Evolutionary conservation across 179 eudicot species (phyloP), one percentile per base, ranked within the genome.

Genomic region (Actinidia polygama): DNA sequence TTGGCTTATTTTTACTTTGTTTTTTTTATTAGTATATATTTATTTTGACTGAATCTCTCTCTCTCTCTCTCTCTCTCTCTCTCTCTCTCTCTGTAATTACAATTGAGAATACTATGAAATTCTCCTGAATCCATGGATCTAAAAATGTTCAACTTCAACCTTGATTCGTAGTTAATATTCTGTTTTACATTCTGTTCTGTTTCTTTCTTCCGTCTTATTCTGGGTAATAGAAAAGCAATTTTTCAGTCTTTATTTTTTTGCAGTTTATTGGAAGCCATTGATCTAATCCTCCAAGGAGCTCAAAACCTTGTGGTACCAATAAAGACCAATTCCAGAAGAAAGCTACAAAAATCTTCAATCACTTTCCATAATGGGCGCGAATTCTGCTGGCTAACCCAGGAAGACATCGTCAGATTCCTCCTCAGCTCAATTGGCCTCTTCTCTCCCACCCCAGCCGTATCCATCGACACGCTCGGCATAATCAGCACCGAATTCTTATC

Each of bases 231-330:
- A n/a, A n/a, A n/a, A n/a, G n/a, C n/a, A n/a, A n/a, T n/a, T n/a
- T n/a, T n/a, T n/a, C n/a, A n/a, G n/a, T 74, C 49, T 19, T 18
- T 10, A 1, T 51, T 16, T 40, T 55, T 30, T 36, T 89, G 86
- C 91, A 94, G 98, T 75, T 87, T 94, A 75, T 81, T 89, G 6
- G 96, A 96, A 61, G 99, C 98, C 57, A 90, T 95, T 80, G 92
- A 94, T 85, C 85, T 90, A 53, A 90, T 96, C 79, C 92, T 94
- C 50, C 84, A 93, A 83, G 99, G 98, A 0, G 94, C 94, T 18
- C 98, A 95, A 53, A 88, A 89, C 79, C 89, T 96, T 0, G 88
- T 96, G 69, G 91, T 96, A 11, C 94, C 98, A 4, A 88, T 86
- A 69, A 88, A 87, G 87, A 88, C 62, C 77, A 89, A 30, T 58